Base-by-base conservation (phyloP, 371 early-diverging fungal species). In the Actinomortierella wolfii region DNA sequence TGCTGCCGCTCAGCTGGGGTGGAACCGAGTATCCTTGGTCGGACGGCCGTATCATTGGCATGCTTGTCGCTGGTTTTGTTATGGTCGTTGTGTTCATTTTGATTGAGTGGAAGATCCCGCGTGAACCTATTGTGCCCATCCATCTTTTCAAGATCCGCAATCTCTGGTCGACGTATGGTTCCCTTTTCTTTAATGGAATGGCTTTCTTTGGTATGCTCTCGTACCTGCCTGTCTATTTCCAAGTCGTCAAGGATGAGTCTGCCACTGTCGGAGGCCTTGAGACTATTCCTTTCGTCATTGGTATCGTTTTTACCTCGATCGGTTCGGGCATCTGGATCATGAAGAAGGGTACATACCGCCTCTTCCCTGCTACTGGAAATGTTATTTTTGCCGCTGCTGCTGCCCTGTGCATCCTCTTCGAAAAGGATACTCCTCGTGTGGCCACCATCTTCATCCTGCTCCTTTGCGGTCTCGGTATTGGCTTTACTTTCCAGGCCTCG, bases 151-250 rank as follows among this genome's bases (percentile, higher is more conserved):
- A 56, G 43, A 56, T 76, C 56, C 70, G 80, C 45, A 81, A 81
- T 51, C 54, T 87, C 45, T 61, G 77, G 24, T 76, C 78, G 0
- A 77, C 86, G 21, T 61, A 78, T 14, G 40, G 76, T 3, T 70
- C 78, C 11, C 67, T 79, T 21, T 83, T 90, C 63, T 83, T 81
- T 51, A 52, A 89, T 29, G 94, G 94, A 25, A 83, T 89, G 45
- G 68, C 83, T 21, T 89, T 91, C 59, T 85, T 89, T 51, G 83
- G 85, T 18, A 79, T 87, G 14, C 64, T 92, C 13, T 94, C 89
- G 65, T 91, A 89, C 70, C 79, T 88, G 11, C 86, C 92, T 3
- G 48, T 86, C 28, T 85, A 80, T 43, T 89, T 84, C 76, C 84
- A 83, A 56, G 60, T 79, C 41, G 78, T 81, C 47, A 67, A 78